Conservation (phyloP, 2,329 filamentous ascomycete species). For the Pseudocercospora ulei region DNA sequence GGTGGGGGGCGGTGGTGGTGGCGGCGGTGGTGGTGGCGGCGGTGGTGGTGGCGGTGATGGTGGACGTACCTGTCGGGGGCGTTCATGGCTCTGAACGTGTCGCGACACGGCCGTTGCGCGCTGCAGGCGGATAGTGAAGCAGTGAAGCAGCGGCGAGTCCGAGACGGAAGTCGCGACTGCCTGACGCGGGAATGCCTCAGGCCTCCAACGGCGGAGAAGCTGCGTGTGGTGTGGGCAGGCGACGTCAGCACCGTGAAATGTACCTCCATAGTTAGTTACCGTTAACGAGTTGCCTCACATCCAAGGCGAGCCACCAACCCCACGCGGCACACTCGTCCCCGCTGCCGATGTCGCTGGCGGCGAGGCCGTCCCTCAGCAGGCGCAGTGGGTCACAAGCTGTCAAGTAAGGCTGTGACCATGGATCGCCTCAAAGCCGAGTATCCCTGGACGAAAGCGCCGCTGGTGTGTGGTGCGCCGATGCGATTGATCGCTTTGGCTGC, state of each 20-base stretch:
- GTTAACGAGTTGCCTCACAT: slow-evolving; percentile 12
- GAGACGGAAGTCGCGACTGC: slow-evolving; percentile 10
- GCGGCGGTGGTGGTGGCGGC: slow-evolving; percentile 32
- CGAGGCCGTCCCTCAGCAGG: neutral
- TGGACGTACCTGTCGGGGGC: slow-evolving; percentile 45
- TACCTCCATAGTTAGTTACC: too few species aligned
- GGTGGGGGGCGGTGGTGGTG: slow-evolving; percentile 49
- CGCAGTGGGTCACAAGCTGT: neutral
- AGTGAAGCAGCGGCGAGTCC: slow-evolving; percentile 1
- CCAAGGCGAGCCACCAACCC: slow-evolving; percentile 2
- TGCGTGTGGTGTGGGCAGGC: too few species aligned
- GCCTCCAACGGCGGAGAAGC: neutral
- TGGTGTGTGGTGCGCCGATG: slow-evolving; percentile 60
- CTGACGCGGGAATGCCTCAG: neutral
- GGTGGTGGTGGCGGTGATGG: slow-evolving; percentile 7
- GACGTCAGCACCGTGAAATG: too few species aligned
- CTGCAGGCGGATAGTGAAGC: neutral
- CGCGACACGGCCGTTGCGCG: slow-evolving; percentile 16
- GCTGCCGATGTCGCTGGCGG: slow-evolving; percentile 16
- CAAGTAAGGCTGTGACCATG: slow-evolving; percentile 15
- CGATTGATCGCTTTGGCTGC: slow-evolving; percentile 49
- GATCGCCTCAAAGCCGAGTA: slow-evolving; percentile 36
- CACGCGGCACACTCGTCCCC: neutral
- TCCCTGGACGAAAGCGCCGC: slow-evolving; percentile 50
- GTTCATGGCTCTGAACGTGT: slow-evolving; percentile 40